Percentiles rank a stretch among this genome's conserved stretches.
Conservation (phyloP, 2,329 filamentous ascomycete species). For the Sphaceloma murrayae region DNA sequence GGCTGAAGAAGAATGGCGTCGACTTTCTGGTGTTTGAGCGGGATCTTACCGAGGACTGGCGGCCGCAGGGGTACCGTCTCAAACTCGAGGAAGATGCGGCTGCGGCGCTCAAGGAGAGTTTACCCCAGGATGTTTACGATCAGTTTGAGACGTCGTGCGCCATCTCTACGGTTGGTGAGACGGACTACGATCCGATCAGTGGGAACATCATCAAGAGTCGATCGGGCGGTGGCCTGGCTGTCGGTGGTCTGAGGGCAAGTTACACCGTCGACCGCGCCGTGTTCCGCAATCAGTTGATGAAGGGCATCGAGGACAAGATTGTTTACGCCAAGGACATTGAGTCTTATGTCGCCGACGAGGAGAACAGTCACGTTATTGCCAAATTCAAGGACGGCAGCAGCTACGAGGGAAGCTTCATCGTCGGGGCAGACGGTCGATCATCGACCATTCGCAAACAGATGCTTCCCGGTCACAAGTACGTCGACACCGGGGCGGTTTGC, state of each 20-base stretch:
- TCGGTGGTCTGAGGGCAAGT: conserved; percentile 15
- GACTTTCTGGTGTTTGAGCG: conserved; percentile 23
- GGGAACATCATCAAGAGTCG: conserved; percentile 19
- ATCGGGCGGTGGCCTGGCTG: conserved; percentile 18
- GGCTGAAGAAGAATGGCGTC: conserved; percentile 22
- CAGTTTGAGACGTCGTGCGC: conserved; percentile 21
- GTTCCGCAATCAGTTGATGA: conserved; percentile 20
- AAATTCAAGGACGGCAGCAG: conserved; percentile 20
- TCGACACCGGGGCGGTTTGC: conserved; percentile 21
- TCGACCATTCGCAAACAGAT: conserved; percentile 21
- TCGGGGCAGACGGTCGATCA: conserved; percentile 22
- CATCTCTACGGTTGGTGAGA: conserved; percentile 20
- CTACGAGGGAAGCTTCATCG: conserved; percentile 19
- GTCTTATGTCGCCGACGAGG: conserved; percentile 17
- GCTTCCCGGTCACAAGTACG: conserved; percentile 19
- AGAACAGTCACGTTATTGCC: conserved; percentile 18
- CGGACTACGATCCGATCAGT: conserved; percentile 21
- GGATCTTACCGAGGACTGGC: conserved; percentile 19
- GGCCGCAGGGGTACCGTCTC: conserved; percentile 22
- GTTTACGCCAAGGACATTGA: conserved; percentile 20
- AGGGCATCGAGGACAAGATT: conserved; percentile 21
- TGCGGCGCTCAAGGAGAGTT: conserved; percentile 20
- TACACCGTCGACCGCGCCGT: conserved; percentile 21
- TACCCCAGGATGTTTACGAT: conserved; percentile 19
- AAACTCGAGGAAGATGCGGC: conserved; percentile 21